Evolutionary conservation across 352 stramenopile species (phyloP).

Genomic region (Globisporangium lucens): DNA sequence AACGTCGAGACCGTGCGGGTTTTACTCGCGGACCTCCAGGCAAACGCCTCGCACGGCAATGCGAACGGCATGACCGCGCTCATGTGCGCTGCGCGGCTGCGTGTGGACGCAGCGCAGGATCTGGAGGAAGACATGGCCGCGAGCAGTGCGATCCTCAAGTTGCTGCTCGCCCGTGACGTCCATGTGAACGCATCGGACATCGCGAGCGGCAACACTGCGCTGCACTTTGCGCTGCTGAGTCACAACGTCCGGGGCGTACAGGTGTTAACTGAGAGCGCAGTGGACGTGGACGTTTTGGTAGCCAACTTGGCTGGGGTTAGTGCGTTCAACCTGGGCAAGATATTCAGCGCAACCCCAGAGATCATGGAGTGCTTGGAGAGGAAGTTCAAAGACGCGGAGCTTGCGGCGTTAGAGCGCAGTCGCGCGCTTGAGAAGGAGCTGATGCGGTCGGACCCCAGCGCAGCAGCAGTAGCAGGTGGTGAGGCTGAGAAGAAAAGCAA

Average conservation of each 20-base stretch:
- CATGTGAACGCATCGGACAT: slow-evolving; percentile 46
- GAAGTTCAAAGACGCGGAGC: slow-evolving; percentile 19
- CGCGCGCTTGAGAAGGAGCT: slow-evolving; percentile 9
- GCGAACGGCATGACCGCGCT: slow-evolving; percentile 64
- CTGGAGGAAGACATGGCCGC: slow-evolving; percentile 35
- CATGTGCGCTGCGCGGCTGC: slow-evolving; percentile 70
- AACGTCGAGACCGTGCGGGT: slow-evolving; percentile 47
- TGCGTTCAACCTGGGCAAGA: slow-evolving; percentile 11
- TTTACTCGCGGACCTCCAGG: slow-evolving; percentile 42
- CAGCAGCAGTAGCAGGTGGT: neutral
- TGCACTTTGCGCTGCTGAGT: slow-evolving; percentile 75
- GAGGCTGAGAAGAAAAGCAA: slow-evolving; percentile 41
- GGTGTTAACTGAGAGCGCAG: slow-evolving; percentile 23
- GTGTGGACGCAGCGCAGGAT: slow-evolving; percentile 26
- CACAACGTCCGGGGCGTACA: slow-evolving; percentile 46
- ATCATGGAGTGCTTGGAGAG: slow-evolving; percentile 27
- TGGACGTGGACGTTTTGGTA: slow-evolving; percentile 6
- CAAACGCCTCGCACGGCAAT: slow-evolving; percentile 40
- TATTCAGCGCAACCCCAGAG: neutral
- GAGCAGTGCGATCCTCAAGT: slow-evolving; percentile 46
- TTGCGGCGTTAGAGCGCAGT: slow-evolving; percentile 10
- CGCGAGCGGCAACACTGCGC: slow-evolving; percentile 48
- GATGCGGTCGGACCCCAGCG: neutral
- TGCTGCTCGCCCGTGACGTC: slow-evolving; percentile 41
- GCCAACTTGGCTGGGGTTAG: slow-evolving; percentile 22